Conservation (phyloP, 495 filamentous ascomycete species). For the Podospora comata region DNA sequence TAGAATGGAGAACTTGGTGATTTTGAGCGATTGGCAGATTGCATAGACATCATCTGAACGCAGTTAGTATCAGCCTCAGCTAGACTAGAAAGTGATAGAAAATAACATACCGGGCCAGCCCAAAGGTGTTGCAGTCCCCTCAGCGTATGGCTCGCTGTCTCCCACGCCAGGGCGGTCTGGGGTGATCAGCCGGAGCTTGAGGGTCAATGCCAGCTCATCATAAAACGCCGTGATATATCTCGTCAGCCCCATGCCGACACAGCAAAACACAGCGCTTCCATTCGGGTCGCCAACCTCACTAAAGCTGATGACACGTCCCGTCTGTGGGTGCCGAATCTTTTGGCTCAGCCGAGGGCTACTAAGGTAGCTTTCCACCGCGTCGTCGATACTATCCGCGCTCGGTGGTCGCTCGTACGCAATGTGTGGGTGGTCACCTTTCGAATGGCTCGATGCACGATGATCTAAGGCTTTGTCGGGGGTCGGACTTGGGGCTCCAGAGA, state of each 20-base stretch:
- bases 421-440: constrained; percentile 31
- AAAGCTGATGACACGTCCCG: constrained; percentile 85
- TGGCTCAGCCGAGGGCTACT: constrained; percentile 80
- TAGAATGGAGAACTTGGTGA: constrained; percentile 94
- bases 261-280: constrained; percentile 91
- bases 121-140: constrained; percentile 78
- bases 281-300: constrained; percentile 94
- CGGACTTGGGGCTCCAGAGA: constrained; percentile 45
- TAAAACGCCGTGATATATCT: constrained; percentile 97
- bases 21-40: constrained; percentile 87
- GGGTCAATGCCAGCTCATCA: constrained; percentile 85
- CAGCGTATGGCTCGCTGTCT: constrained; percentile 78
- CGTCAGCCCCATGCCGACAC: constrained; percentile 96
- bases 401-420: constrained; percentile 59
- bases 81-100: constrained; percentile 24
- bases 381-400: constrained; percentile 83
- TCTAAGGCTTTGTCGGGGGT: constrained; percentile 33
- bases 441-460: constrained; percentile 28
- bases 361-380: constrained; percentile 82
- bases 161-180: constrained; percentile 93
- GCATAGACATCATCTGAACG: constrained; percentile 83
- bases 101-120: constrained; percentile 81
- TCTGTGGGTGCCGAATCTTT: constrained; percentile 78
- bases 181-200: constrained; percentile 88
- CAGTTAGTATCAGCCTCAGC: not conserved